Percentiles rank a stretch among this genome's conserved stretches.
Conservation (phyloP, 805 yeast genomes). For the Candida parachauliodes region DNA sequence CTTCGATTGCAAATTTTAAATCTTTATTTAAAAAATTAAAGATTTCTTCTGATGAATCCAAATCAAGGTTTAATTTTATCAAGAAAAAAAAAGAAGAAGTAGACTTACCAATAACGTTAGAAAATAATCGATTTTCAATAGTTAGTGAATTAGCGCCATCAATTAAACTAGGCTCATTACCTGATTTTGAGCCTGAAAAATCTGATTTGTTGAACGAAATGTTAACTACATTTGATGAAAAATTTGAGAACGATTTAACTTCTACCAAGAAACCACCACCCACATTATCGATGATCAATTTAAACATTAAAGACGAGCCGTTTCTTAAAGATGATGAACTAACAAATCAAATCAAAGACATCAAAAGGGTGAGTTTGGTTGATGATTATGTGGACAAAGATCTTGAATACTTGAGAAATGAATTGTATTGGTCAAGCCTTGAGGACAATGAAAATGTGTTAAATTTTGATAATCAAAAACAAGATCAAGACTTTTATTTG, state of each 20-base stretch:
- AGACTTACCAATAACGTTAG: not conserved
- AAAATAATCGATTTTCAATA: conserved; percentile 4
- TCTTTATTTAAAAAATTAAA: conserved; percentile 13
- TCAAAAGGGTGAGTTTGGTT: conserved; percentile 16
- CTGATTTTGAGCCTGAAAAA: conserved; percentile 24
- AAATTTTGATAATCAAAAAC: not conserved
- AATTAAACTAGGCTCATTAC: conserved; percentile 15
- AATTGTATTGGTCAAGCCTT: conserved; percentile 1
- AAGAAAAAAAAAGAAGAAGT: not conserved
- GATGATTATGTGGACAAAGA: conserved; percentile 28
- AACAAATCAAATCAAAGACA: conserved; percentile 36
- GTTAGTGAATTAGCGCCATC: conserved; percentile 7
- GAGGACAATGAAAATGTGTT: not conserved
- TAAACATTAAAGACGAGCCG: conserved; percentile 14
- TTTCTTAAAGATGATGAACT: conserved; percentile 42
- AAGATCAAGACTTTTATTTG: not conserved
- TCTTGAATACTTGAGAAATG: conserved; percentile 20
- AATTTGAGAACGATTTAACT: conserved; percentile 11
- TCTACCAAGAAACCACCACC: conserved; percentile 4
- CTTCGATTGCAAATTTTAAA: conserved; percentile 11
- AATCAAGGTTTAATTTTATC: not conserved
- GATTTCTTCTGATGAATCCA: not conserved
- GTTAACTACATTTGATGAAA: conserved; percentile 23
- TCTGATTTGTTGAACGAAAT: conserved; percentile 25
- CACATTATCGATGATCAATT: too few relatives aligned